Base-by-base conservation (phyloP, 305 asterid species). In the Rubia balearica region DNA sequence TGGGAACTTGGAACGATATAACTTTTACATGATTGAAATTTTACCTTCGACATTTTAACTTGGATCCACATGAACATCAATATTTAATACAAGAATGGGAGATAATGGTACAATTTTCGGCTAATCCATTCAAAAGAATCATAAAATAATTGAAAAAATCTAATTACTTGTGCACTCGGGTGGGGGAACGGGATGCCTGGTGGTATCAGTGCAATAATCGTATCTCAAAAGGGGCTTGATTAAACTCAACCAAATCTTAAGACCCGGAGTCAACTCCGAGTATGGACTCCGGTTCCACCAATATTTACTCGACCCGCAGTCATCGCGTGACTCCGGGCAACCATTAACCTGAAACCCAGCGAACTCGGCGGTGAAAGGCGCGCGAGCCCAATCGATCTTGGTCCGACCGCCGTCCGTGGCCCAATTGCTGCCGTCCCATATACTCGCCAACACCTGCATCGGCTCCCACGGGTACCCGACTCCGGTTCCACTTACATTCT, bases 361-460 rank as follows among this genome's bases (percentile, higher is more conserved):
- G 33, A 70, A 86, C 10, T 73, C 68, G 11, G 94, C 88, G 40
- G 2, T 24, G 72, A 88, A 91, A 5, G 96, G 96, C 19, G 90
- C 83, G 38, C 43, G 17, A 0, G 89, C 57, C 94, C 93, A 91
- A 40, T 91, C 43, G 6, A 56, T 84, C 83, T 82, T 86, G 1
- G 86, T 82, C 38, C 13, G 38, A 10, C 94, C 96, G 12, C 96
- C 96, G 45, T 82, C 88, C 0, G 96, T 87, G 2, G 96, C 96
- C 98, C 96, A 91, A 41, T 68, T 33, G 0, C 78, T 86, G 24
- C 90, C 98, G 40, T 83, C 63, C 96, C 96, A 89, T 30, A 89
- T 24, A 74, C 83, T 91, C 8, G 68, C 86, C 11, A 65, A 48
- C 24, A 91, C 10, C 12, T 74, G 82, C 98, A 89, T 84, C 2